A percentile compares a stretch with the other conserved stretches of the same genome.
These are phyloP conservation scores for Laguncularia racemosa DNA, from an alignment of 345 rosid species.

Conservation along the genomic window DNA sequence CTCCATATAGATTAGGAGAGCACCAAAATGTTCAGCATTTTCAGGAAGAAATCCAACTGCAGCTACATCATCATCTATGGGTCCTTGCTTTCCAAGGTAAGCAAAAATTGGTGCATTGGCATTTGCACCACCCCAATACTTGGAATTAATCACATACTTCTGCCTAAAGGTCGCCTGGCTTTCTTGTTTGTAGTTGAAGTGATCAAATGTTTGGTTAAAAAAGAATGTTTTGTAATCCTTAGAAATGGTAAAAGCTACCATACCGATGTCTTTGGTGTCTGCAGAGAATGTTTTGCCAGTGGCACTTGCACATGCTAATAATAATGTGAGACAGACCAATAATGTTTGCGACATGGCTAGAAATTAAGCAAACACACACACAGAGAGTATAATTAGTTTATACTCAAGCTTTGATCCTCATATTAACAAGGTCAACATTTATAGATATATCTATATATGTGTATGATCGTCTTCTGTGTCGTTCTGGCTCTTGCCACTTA, in stretches of 20 bases:
- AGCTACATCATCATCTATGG: slow-evolving; percentile 20
- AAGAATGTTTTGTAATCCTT: slow-evolving; percentile 18
- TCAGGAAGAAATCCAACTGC: slow-evolving; percentile 23
- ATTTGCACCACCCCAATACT: slow-evolving; percentile 42
- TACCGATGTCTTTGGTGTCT: no score
- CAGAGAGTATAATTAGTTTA: no score
- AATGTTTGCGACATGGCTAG: no score
- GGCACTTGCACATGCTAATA: no score
- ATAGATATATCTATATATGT: no score
- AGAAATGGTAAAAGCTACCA: neutral
- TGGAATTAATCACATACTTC: slow-evolving; percentile 33
- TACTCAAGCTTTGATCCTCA: no score
- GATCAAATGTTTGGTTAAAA: slow-evolving; percentile 43
- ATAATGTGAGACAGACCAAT: no score
- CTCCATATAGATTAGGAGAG: slow-evolving; percentile 39
- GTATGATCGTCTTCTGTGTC: no score
- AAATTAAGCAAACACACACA: no score
- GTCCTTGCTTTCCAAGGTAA: slow-evolving; percentile 37
- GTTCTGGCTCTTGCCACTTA: no score
- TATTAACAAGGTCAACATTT: no score
- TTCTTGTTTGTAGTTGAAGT: slow-evolving; percentile 41
- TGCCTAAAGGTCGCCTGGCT: slow-evolving; percentile 48
- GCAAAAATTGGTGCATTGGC: slow-evolving; percentile 38
- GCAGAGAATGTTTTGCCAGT: no score
- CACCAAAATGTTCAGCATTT: slow-evolving; percentile 23